Conservation (phyloP, 2,329 filamentous ascomycete genomes). For the Apiospora koreana region DNA sequence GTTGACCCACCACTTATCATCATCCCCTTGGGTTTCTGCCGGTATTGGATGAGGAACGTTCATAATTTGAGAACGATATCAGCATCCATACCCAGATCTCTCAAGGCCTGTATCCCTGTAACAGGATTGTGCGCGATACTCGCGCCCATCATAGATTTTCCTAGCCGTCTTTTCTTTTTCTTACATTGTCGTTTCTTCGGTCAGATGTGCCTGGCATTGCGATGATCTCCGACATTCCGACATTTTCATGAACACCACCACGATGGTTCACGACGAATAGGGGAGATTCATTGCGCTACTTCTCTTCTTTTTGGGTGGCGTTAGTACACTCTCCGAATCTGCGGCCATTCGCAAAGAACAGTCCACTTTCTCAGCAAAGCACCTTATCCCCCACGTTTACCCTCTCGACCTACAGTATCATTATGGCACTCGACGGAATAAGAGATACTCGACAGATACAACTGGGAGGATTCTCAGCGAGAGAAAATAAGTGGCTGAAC, state of each 20-base stretch:
- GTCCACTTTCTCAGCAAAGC: not conserved
- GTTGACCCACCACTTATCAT: slow-evolving; percentile 25
- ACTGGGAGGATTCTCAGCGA: not conserved
- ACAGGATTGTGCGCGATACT: slow-evolving; percentile 22
- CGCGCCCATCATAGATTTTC: slow-evolving; percentile 28
- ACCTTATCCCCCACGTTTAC: slow-evolving; percentile 8
- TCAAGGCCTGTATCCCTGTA: slow-evolving; percentile 28
- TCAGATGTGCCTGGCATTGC: slow-evolving; percentile 14
- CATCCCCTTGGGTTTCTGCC: slow-evolving; percentile 17
- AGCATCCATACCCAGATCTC: slow-evolving; percentile 19
- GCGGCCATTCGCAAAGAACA: not conserved
- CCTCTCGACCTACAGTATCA: not conserved
- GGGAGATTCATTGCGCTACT: not conserved
- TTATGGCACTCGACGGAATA: not conserved
- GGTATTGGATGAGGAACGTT: slow-evolving; percentile 18
- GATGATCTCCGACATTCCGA: slow-evolving; percentile 12
- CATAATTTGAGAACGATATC: slow-evolving; percentile 17
- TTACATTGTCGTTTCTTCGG: slow-evolving; percentile 6
- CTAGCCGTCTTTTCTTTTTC: slow-evolving; percentile 18
- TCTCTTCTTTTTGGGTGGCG: slow-evolving; percentile 2
- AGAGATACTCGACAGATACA: not conserved
- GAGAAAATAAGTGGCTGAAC: not conserved
- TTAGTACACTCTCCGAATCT: slow-evolving; percentile 6
- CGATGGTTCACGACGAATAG: slow-evolving; percentile 2
- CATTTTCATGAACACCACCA: slow-evolving; percentile 11